These are phyloP conservation scores for Globisporangium spiculum DNA, from an alignment of 352 stramenopile species.

Conservation along the genomic window DNA sequence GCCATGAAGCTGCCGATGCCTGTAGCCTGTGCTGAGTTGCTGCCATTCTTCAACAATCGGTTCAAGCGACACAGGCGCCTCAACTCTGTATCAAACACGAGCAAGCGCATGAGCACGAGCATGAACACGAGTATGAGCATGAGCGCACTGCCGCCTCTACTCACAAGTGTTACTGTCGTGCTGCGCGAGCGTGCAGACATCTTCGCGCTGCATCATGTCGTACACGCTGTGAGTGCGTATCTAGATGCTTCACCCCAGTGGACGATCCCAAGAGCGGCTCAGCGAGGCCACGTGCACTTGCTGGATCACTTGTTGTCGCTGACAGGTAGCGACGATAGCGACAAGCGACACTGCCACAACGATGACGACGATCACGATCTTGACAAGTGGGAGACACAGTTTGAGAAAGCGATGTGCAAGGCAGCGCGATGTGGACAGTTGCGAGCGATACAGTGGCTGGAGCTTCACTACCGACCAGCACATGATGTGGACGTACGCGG, in stretches of 20 bases:
- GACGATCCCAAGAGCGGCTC: conserved; percentile 5
- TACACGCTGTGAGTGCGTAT: neutral
- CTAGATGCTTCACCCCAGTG: conserved; percentile 6
- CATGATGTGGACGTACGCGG: no score
- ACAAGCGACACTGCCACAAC: neutral
- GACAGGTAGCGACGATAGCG: neutral
- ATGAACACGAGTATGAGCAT: neutral
- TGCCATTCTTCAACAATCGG: neutral
- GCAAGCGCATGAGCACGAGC: neutral
- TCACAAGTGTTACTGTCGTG: neutral
- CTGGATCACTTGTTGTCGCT: neutral
- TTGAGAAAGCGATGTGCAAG: conserved; percentile 13
- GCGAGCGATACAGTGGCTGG: no score
- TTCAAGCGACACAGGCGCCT: neutral
- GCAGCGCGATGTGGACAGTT: conserved; percentile 3
- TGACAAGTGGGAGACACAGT: conserved; percentile 1
- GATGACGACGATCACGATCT: neutral
- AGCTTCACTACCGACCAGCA: no score
- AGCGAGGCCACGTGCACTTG: conserved; percentile 4
- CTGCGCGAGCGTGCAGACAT: neutral
- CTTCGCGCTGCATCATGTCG: neutral
- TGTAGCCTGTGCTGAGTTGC: no score
- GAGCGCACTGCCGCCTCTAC: neutral
- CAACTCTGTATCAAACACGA: no score
- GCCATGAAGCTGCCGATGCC: no score